These are phyloP conservation scores for Castanea sativa DNA, from an alignment of 306 rosid genomes.

Conservation along the genomic window DNA sequence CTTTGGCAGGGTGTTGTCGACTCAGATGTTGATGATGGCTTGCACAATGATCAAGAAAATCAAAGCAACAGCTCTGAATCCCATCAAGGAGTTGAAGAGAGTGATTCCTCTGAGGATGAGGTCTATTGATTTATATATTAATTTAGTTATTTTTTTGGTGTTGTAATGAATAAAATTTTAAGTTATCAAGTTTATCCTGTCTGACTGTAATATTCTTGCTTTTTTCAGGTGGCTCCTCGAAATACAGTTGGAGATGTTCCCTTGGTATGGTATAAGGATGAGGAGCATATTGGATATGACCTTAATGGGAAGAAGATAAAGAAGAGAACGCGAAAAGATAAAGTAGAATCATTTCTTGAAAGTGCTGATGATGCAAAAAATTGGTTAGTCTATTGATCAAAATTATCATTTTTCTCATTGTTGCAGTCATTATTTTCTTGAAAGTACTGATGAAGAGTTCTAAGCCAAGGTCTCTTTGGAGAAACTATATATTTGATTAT, in stretches of 20 bases:
- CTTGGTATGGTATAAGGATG: slow-evolving; percentile 79
- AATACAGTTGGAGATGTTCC: slow-evolving; percentile 92
- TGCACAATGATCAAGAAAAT: slow-evolving; percentile 29
- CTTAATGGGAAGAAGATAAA: slow-evolving; percentile 73
- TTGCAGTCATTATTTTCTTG: background rate
- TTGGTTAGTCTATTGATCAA: slow-evolving; percentile 49
- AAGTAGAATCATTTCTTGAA: slow-evolving; percentile 69
- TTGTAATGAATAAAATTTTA: background rate
- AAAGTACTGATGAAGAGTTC: background rate
- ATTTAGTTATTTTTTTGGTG: background rate
- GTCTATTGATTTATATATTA: slow-evolving; percentile 29
- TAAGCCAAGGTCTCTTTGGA: background rate
- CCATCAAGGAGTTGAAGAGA: slow-evolving; percentile 53
- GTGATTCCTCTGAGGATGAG: slow-evolving; percentile 99
- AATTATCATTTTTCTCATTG: background rate
- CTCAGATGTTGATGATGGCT: background rate
- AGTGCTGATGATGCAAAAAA: slow-evolving; percentile 77
- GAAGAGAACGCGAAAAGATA: slow-evolving; percentile 76
- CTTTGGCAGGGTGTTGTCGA: slow-evolving; percentile 44
- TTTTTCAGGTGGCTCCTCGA: slow-evolving; percentile 68
- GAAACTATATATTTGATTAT: slow-evolving; percentile 12
- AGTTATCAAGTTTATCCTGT: background rate
- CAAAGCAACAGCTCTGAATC: slow-evolving; percentile 42
- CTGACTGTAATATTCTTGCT: background rate
- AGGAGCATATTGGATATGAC: slow-evolving; percentile 91